Evolutionary conservation across 2,329 filamentous ascomycete genomes (phyloP), one percentile per base, ranked within the genome.

Genomic region (Diaporthe sp.): DNA sequence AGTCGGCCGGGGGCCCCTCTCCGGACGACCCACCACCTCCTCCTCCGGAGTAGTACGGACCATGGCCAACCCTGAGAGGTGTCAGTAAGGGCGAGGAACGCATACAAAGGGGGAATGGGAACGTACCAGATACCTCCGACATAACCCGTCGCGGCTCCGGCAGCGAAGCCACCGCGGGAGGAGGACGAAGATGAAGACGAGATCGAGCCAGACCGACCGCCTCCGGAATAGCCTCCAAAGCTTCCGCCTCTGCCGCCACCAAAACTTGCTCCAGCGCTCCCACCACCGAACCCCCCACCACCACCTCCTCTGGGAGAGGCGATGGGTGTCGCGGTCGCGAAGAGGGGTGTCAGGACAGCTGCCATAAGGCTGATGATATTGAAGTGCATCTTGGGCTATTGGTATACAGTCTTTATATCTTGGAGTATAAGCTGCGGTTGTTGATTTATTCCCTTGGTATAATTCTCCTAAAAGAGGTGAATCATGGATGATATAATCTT

Each of bases 1-100:
- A 73, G 44, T 73, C 72, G 39, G 28, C 42, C 20, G 65, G 73
- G 20, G 61, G 51, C 44, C 3, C 25, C 42, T 60, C 22, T 12
- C 6, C 2, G 63, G 20, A 6, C 8, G 68, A 17, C 10, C 31
- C 20, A 22, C 53, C 55, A 25, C n/a, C 2, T 5, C 20, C 70
- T 34, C 70, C 42, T 2, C 70, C 53, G 10, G 58, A 7, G 55
- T n/a, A 7, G 70, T n/a, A 34, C 9, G 70, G 42, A 17, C 55
- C 70, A 20, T 72, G 55, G 31, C 55, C 70, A 25, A 72, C 55
- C 63, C 63, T 68, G 3, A 8, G 20, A 53, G 12, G 28, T 20
- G 6, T 68, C 20, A 68, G 20, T 25, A 8, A 49, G 42, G 42
- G 13, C 57, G 7, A 15, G 8, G 8, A 49, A 4, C 20, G 17